These are phyloP conservation scores for Eragrostis nindensis DNA, from an alignment of 176 grass and related monocot species.

Conservation along the genomic window DNA sequence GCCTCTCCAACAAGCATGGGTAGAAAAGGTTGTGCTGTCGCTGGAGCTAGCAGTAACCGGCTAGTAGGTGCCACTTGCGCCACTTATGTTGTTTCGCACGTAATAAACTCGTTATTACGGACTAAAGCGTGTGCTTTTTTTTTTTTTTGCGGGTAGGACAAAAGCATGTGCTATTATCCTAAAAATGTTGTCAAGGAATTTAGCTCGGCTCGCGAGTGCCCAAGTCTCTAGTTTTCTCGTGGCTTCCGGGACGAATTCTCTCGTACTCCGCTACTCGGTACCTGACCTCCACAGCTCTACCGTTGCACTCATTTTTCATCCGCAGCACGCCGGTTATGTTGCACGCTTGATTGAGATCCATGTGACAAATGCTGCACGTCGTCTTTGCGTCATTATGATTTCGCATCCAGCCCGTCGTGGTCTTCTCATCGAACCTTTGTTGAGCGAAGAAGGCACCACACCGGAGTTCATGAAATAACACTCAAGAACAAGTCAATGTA, in stretches of 20 bases:
- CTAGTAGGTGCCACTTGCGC: neutral
- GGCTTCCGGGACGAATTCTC: neutral
- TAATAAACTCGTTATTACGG: neutral
- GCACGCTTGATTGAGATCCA: neutral
- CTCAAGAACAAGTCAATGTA: neutral
- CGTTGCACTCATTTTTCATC: too few species aligned
- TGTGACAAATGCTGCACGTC: neutral
- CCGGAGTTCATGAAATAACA: neutral
- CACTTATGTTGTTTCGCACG: neutral
- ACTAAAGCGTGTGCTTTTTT: neutral
- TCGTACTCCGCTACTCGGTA: neutral
- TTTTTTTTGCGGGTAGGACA: too few species aligned
- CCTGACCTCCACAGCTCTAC: too few species aligned
- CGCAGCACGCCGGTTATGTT: neutral
- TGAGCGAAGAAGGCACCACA: neutral
- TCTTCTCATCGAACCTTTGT: neutral
- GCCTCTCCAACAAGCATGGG: neutral
- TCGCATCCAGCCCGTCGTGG: neutral
- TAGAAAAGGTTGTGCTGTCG: slow-evolving; percentile 7
- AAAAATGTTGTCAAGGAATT: neutral
- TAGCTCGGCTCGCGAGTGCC: too few species aligned
- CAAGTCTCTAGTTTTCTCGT: neutral
- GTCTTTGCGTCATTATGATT: neutral
- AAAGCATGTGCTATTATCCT: neutral
- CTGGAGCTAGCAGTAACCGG: slow-evolving; percentile 3